Evolutionary conservation across 345 rosid species (phyloP).

Genomic region (Citrus maxima): DNA sequence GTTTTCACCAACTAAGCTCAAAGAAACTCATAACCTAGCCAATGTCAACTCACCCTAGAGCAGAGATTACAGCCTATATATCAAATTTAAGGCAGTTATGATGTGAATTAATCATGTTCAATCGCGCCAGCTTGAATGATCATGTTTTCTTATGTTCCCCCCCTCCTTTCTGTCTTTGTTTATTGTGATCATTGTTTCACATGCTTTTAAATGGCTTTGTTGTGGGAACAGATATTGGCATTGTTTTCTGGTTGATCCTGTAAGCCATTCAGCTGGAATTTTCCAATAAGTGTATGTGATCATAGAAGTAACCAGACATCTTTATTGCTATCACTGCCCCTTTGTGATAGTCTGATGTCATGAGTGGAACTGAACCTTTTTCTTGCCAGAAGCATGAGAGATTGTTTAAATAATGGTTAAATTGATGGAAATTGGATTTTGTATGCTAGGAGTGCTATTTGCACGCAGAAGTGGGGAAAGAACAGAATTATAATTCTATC

Average conservation of each 20-base stretch:
- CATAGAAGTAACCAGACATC: neutral
- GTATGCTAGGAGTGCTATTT: neutral
- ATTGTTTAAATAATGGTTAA: neutral
- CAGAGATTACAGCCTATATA: neutral
- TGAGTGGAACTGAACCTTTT: neutral
- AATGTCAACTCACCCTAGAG: neutral
- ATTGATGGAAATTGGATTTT: too few species aligned
- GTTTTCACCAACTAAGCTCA: neutral
- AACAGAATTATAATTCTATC: neutral
- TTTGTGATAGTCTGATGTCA: neutral
- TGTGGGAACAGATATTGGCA: neutral
- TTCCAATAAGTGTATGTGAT: neutral
- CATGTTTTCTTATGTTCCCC: neutral
- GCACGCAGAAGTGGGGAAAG: neutral
- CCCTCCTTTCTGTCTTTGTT: neutral
- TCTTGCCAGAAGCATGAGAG: neutral
- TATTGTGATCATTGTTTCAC: neutral
- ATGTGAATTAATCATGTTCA: neutral
- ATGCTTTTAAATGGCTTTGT: neutral
- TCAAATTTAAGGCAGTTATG: neutral
- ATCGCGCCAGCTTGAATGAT: neutral
- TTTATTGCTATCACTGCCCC: neutral
- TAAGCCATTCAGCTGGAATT: neutral
- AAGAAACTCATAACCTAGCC: neutral
- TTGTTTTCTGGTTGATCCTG: neutral